Conservation (phyloP, 2,329 filamentous ascomycete species). For the Aspergillus costaricaensis region DNA sequence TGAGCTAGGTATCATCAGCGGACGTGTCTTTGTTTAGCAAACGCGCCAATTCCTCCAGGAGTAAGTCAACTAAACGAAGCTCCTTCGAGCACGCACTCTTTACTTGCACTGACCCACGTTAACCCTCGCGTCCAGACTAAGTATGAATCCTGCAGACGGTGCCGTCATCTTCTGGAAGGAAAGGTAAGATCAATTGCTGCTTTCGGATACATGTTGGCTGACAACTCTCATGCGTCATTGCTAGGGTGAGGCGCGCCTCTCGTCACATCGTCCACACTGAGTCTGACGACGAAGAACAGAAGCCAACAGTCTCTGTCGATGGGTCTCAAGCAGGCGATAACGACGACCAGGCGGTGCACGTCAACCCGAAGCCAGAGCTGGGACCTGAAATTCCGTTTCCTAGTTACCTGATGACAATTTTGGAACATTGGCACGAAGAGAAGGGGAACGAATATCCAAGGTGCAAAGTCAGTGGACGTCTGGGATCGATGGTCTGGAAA, state of each 20-base stretch:
- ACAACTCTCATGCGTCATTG: background rate
- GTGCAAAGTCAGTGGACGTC: background rate
- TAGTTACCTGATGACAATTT: constrained; percentile 4
- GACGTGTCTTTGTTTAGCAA: too few species aligned
- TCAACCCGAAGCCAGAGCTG: background rate
- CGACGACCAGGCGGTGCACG: background rate
- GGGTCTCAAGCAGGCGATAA: background rate
- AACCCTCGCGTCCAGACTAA: background rate
- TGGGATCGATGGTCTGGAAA: background rate
- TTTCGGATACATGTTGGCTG: background rate
- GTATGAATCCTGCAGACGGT: background rate
- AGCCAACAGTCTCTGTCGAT: background rate
- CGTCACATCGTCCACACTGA: background rate
- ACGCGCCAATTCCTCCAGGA: too few species aligned
- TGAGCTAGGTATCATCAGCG: too few species aligned
- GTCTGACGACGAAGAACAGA: background rate
- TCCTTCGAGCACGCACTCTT: too few species aligned
- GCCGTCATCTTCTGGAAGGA: background rate
- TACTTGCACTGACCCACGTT: background rate
- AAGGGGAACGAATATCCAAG: constrained; percentile 7
- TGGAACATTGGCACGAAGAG: constrained; percentile 17
- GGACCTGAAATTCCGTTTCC: constrained; percentile 10
- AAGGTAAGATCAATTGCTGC: background rate
- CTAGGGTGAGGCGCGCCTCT: background rate
- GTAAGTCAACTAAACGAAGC: too few species aligned